Evolutionary conservation across 345 rosid species (phyloP).

Genomic region (Citrus hindsii): DNA sequence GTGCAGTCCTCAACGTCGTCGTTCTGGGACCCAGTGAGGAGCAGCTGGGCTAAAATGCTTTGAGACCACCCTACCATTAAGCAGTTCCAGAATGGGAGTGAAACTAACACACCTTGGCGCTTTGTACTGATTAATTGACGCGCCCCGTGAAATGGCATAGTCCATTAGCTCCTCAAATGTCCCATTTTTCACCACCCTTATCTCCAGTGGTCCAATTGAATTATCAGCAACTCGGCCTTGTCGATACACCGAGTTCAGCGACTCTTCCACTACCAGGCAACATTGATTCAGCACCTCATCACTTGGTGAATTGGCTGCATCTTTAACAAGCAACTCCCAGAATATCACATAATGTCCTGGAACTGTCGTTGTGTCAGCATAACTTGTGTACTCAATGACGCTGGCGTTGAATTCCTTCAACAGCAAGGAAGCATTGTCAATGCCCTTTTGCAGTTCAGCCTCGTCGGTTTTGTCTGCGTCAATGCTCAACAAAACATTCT

Average conservation of each 20-base stretch:
- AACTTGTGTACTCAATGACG: conserved; percentile 85
- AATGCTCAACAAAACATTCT: conserved; percentile 82
- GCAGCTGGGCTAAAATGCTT: conserved; percentile 65
- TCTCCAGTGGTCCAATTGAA: conserved; percentile 88
- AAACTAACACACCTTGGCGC: conserved; percentile 84
- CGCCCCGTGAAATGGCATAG: conserved; percentile 83
- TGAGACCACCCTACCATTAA: conserved; percentile 67
- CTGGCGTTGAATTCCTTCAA: conserved; percentile 48
- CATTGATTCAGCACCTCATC: conserved; percentile 50
- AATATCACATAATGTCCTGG: conserved; percentile 91
- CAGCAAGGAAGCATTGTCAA: conserved; percentile 58
- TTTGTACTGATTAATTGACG: conserved; percentile 89
- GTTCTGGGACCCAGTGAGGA: conserved; percentile 69
- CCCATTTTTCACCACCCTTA: conserved; percentile 67
- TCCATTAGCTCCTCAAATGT: conserved; percentile 96
- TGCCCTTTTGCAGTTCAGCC: conserved; percentile 72
- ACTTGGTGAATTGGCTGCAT: conserved; percentile 35
- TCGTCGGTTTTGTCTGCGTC: conserved; percentile 93
- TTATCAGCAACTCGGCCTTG: conserved; percentile 82
- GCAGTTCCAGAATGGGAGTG: conserved; percentile 72
- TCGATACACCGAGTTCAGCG: conserved; percentile 73
- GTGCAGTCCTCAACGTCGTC: conserved; percentile 27
- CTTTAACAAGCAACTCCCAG: conserved; percentile 67
- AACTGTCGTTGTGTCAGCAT: conserved; percentile 55
- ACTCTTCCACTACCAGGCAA: conserved; percentile 76